Percentiles rank a stretch among this genome's conserved stretches.
These are phyloP conservation scores for Thielaviopsis euricoi DNA, from an alignment of 2,329 filamentous ascomycete species.

Conservation along the genomic window DNA sequence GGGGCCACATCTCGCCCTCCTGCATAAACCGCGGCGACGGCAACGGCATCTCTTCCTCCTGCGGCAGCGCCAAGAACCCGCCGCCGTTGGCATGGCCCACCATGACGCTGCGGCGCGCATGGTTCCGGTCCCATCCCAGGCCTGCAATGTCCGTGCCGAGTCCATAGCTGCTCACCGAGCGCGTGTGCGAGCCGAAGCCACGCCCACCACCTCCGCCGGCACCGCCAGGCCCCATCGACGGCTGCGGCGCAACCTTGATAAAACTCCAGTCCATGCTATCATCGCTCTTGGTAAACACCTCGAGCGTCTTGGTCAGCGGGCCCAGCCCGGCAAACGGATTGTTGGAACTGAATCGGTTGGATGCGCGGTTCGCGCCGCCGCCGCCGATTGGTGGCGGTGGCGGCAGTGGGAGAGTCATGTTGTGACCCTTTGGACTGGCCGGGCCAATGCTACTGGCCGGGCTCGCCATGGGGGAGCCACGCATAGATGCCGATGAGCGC, in stretches of 20 bases:
- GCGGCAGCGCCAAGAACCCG: slow-evolving; percentile 36
- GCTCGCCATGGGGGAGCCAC: slow-evolving; percentile 11
- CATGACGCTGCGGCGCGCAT: slow-evolving; percentile 37
- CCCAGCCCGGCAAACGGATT: slow-evolving; percentile 34
- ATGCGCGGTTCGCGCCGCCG: slow-evolving; percentile 14
- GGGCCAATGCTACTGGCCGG: slow-evolving; percentile 13
- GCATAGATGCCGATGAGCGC: slow-evolving; percentile 18
- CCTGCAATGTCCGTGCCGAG: slow-evolving; percentile 34
- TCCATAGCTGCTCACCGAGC: slow-evolving; percentile 40
- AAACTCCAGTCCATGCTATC: slow-evolving; percentile 44
- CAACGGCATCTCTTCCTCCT: slow-evolving; percentile 13
- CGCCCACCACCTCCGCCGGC: slow-evolving; percentile 4
- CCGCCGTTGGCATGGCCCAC: slow-evolving; percentile 31
- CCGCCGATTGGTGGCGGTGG: slow-evolving; percentile 15
- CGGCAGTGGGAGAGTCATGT: not conserved
- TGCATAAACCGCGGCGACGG: slow-evolving; percentile 12
- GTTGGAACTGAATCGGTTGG: slow-evolving; percentile 39
- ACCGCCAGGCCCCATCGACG: slow-evolving; percentile 14
- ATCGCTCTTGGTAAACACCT: slow-evolving; percentile 43
- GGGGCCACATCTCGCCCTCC: slow-evolving; percentile 24
- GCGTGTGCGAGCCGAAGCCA: slow-evolving; percentile 13
- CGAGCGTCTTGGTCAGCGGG: slow-evolving; percentile 35
- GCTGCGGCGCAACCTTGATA: slow-evolving; percentile 27
- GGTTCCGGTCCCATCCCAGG: slow-evolving; percentile 33
- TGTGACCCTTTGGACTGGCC: slow-evolving; percentile 17